Conservation (phyloP, 768 basidiomycete genomes). For the Tulasnella sp. region DNA sequence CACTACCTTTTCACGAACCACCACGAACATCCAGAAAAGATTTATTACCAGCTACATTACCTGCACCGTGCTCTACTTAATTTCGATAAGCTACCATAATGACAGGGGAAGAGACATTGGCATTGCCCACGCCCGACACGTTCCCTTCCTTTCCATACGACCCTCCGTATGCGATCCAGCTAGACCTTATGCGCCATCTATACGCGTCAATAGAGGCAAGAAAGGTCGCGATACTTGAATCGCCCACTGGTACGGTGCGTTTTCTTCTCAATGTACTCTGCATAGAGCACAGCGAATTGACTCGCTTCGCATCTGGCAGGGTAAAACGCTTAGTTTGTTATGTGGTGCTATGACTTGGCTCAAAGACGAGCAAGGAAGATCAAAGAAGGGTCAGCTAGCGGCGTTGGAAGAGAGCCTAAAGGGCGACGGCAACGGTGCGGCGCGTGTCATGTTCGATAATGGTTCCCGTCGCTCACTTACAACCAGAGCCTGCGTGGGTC, state of each 20-base stretch:
- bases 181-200: slow-evolving; percentile 81
- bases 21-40: background rate
- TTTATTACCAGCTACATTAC: background rate
- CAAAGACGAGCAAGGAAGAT: slow-evolving; percentile 62
- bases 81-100: background rate
- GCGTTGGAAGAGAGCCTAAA: slow-evolving; percentile 33
- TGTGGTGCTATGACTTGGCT: slow-evolving; percentile 76
- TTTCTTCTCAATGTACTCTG: background rate
- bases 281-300: background rate
- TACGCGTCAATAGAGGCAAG: slow-evolving; percentile 66
- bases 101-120: background rate
- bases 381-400: slow-evolving; percentile 60
- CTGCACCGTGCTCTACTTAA: background rate
- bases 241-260: slow-evolving; percentile 82
- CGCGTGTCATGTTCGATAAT: background rate
- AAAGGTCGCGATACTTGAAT: slow-evolving; percentile 79
- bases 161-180: slow-evolving; percentile 79
- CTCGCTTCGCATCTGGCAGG: slow-evolving; percentile 45
- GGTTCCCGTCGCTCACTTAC: background rate
- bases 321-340: slow-evolving; percentile 79
- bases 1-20: background rate
- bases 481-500: slow-evolving; percentile 68
- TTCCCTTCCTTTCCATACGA: slow-evolving; percentile 84
- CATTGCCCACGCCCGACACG: slow-evolving; percentile 56
- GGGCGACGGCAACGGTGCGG: slow-evolving; percentile 20